Evolutionary conservation across 2,329 filamentous ascomycete genomes (phyloP), one percentile per base, ranked within the genome.

Genomic region (Botrytis fragariae): DNA sequence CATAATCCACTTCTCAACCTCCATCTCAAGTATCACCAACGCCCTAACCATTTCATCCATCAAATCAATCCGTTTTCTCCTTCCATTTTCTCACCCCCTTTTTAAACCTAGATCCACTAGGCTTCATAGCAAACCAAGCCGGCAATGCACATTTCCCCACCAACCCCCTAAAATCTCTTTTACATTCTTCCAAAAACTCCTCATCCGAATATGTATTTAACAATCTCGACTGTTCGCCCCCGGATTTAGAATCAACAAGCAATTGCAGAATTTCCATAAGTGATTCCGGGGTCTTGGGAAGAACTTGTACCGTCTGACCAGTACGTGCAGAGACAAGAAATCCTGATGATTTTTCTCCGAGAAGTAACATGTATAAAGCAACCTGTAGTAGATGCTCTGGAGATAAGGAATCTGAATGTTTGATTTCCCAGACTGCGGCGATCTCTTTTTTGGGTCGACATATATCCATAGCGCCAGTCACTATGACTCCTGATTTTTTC

Each of bases 71-170:
- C 35, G 8, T 8, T 1, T 69, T n/a, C 0, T 4, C 37, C 10
- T 37, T 45, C 20, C 22, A 14, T 1, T 25, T 45, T 10, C 29
- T 39, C 39, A 8, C 12, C 12, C 5, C 29, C 48, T 71, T 71
- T 18, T 6, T 20, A 29, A 64, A 64, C 35, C 42, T 32, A 5
- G 59, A 57, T 1, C 12, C 22, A 37, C 10, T 64, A 12, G 69
- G 69, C n/a, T n/a, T 71, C 69, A 71, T 71, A 29, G 69, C 35
- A 39, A 71, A 71, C 69, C 69, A 71, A 71, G 69, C 69, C 6
- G 69, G 69, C 7, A 71, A 45, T n/a, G 69, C 69, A 32, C 69
- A 71, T 25, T 71, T 64, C 6, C 69, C 69, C 1, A 71, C 69
- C 25, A 71, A n/a, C 4, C 59, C 44, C n/a, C 25, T 35, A 54